Base-by-base conservation (phyloP, 1,139 yeast genomes). In the Ogataea hybrid region DNA sequence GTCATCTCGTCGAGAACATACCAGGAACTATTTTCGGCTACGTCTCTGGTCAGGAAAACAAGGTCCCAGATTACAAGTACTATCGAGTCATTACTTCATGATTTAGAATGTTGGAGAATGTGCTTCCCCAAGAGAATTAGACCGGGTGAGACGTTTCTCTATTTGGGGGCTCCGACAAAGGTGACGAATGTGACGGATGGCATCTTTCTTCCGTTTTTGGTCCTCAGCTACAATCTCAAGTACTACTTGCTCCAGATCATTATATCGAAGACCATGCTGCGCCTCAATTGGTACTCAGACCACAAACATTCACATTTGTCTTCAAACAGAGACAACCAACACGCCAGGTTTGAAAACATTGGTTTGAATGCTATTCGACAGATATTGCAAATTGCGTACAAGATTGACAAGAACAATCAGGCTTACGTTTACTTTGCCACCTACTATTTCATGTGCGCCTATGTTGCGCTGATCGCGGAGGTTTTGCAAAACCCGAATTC, bases 361-460 rank as follows among this genome's bases (percentile, higher is more conserved):
- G 52, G 57, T 9, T 25, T 53, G 14, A 41, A 40, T 20, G 53
- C 62, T 8, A 57, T 61, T 4, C 43, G 64, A 28, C 34, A 47
- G 3, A 51, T 60, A 9, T 35, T 62, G 18, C 37, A 33, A 15
- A 18, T 56, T 21, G 39, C 57, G 5, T 28, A 44, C 33, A 21
- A 40, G 12, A 46, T 51, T 18, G 52, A 52, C 36, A 17, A 21
- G 6, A 36, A 38, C 6, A 42, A 47, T 14, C 32, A 42, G 0
- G 42, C 42, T 25, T 54, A 45, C 35, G 45, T 51, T 4, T 48
- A 48, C 23, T 53, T 51, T 37, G 47, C 51, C 25, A 29, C 51
- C 2, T 59, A 52, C 43, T 61, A 53, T 36, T 59, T 63, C 12
- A 57, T 61, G 33, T 47, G 58, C 46, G 61, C 64, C 4, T 58